Evolutionary conservation across 345 rosid genomes (phyloP).

Genomic region (Rhodamnia rubescens): DNA sequence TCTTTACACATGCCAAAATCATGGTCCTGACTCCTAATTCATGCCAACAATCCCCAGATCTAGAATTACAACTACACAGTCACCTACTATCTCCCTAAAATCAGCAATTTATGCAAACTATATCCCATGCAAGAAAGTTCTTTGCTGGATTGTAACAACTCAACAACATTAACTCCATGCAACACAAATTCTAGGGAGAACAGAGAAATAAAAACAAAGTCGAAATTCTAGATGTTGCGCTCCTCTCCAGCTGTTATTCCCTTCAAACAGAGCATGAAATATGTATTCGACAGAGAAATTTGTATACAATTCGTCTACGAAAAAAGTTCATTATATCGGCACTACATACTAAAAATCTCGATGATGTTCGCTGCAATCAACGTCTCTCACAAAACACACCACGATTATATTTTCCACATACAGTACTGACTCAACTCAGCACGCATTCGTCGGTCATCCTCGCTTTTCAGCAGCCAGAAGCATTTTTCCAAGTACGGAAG

Average conservation of each 20-base stretch:
- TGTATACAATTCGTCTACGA: background rate
- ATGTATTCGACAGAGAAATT: background rate
- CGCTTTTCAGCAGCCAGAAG: background rate
- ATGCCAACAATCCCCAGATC: background rate
- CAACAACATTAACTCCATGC: background rate
- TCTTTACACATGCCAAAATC: background rate
- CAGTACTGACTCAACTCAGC: background rate
- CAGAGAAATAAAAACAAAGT: background rate
- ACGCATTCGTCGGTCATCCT: background rate
- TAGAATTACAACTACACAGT: background rate
- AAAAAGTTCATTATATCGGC: background rate
- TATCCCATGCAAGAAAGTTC: background rate
- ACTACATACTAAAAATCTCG: background rate
- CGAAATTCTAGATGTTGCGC: background rate
- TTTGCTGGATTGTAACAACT: background rate
- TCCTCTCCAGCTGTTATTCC: background rate
- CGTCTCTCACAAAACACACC: background rate
- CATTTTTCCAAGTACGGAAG: background rate
- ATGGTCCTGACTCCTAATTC: background rate
- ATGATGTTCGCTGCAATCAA: background rate
- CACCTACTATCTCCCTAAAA: background rate
- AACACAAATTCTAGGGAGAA: background rate
- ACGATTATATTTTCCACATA: background rate
- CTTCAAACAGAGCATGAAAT: background rate
- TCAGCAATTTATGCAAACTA: background rate